Evolutionary conservation across 2,329 filamentous ascomycete species (phyloP), one percentile per base, ranked within the genome.

Genomic region (Pezizomycotina sp.): DNA sequence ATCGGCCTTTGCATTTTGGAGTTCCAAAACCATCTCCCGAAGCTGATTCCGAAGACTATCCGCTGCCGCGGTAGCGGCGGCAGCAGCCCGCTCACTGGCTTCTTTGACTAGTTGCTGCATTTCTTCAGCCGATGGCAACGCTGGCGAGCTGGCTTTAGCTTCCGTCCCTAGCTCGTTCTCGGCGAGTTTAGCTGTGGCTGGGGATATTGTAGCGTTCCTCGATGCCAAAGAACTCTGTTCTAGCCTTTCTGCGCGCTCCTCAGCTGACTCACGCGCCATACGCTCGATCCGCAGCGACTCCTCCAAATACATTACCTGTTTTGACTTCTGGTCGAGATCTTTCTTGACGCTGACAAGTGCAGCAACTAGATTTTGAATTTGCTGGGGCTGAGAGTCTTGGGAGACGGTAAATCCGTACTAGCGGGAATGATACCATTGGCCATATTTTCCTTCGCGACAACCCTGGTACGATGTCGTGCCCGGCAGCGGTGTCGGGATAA

Each of bases 301-400:
- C 55, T 95, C 86, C 8, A 95, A 62, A 50, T 84, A 77, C 48
- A 74, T 77, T 56, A 95, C 74, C 19, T 79, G 74, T 26, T 72
- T 66, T 32, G 71, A 74, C 55, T 93, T 83, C n/a, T 66, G 69
- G 51, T 91, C 83, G 26, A 93, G 71, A 53, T 93, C 84, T 49
- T 77, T 77, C 60, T 81, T 91, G 6, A 84, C 79, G 40, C 70
- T 73, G 35, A 77, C 79, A 27, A 98, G 62, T 13, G 81, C 81
- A 50, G 93, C 83, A 5, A 83, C 81, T 9, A 98, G 64, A 12
- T 80, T 74, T 4, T 86, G 62, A 36, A 93, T 81, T 52, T 92
- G 83, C 51, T 25, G 59, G 59, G 12, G 62, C 57, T 5, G 65
- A 63, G 10, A 10, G 47, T 48, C 28, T 47, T 48, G 35, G 44